Conservation (phyloP, 169 alveolate species). For the Eimeria tenella region DNA sequence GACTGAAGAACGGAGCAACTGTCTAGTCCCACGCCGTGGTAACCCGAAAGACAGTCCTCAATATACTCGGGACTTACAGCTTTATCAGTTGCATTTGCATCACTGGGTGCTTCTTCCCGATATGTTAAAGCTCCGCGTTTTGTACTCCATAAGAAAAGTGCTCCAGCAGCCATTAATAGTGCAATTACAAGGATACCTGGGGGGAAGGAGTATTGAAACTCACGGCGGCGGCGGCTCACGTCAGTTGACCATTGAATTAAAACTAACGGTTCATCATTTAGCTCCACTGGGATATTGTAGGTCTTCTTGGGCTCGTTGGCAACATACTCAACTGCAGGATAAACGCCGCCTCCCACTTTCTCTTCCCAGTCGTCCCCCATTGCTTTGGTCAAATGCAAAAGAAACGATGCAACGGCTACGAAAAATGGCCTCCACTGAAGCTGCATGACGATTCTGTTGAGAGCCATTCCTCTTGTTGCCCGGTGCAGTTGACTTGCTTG, state of each 20-base stretch:
- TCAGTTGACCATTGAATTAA: constrained; percentile 30
- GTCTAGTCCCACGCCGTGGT: neutral
- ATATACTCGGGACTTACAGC: neutral
- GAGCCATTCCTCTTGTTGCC: neutral
- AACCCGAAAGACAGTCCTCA: neutral
- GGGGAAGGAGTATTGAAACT: neutral
- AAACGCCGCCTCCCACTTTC: neutral
- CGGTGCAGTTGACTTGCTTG: neutral
- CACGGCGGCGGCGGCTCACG: constrained; percentile 20
- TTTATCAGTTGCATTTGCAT: neutral
- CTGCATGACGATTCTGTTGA: neutral
- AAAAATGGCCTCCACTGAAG: neutral
- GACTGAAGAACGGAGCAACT: constrained; percentile 23
- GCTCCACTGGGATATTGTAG: constrained; percentile 27
- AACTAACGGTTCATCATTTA: constrained; percentile 29
- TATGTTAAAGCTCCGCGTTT: neutral
- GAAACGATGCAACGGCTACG: neutral
- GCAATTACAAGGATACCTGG: constrained; percentile 31
- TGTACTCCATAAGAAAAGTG: neutral
- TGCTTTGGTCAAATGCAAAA: neutral
- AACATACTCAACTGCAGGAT: constrained; percentile 40
- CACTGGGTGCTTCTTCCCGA: neutral
- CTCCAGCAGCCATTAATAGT: constrained; percentile 7
- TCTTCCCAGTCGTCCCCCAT: constrained; percentile 16
- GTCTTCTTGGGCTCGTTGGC: constrained; percentile 9